phyloP scores from a whole-genome alignment of 305 asterid species.

The Fraxinus albicans region DNA sequence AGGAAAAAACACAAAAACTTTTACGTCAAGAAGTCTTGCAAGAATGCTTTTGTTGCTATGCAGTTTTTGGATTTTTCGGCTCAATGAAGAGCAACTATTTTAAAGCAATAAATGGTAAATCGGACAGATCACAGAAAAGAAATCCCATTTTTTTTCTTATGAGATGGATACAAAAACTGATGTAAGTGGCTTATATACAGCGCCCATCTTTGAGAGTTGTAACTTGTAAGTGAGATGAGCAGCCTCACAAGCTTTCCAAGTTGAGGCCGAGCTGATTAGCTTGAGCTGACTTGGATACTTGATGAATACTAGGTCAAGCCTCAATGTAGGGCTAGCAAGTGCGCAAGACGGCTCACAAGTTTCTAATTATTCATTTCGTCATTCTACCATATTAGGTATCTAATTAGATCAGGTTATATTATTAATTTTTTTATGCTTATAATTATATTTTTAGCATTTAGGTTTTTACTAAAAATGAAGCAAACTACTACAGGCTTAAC shows the following conservation, averaged over 20 bases:
- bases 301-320: not conserved
- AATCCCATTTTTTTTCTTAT: no score
- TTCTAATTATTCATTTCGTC: not conserved
- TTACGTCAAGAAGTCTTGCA: not conserved
- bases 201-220: not conserved
- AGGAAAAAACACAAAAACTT: not conserved
- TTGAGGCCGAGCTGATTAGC: not conserved
- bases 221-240: not conserved
- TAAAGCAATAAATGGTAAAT: not conserved
- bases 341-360: not conserved
- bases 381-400: not conserved
- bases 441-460: not conserved
- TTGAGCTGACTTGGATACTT: not conserved
- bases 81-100: slow-evolving; percentile 3
- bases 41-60: not conserved
- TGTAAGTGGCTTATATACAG: slow-evolving; percentile 4
- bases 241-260: not conserved
- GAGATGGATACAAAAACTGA: not conserved
- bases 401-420: no score
- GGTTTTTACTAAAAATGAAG: not conserved
- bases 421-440: not conserved
- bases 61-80: not conserved
- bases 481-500: not conserved
- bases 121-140: not conserved
- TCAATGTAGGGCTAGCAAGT: not conserved